Conservation (phyloP, 805 yeast genomes). For the Scheffersomyces ergatensis region DNA sequence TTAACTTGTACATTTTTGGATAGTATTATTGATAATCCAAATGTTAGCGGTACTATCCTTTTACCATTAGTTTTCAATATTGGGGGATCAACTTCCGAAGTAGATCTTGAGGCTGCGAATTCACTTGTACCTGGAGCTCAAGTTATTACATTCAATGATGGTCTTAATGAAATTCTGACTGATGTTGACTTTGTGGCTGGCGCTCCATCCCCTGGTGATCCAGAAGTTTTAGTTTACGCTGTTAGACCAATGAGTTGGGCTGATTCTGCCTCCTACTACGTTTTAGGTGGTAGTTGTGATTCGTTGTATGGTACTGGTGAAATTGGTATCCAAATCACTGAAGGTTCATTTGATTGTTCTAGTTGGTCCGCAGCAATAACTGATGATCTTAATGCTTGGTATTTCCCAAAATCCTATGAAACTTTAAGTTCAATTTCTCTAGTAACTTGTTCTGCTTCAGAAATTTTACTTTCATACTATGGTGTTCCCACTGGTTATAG, state of each 20-base stretch:
- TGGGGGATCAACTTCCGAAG: constrained; percentile 9
- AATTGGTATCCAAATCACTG: constrained; percentile 1
- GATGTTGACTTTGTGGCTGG: constrained; percentile 7
- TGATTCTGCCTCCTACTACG: neutral
- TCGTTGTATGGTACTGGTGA: neutral
- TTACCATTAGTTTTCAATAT: constrained; percentile 19
- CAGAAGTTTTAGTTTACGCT: neutral
- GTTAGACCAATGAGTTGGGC: neutral
- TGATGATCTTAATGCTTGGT: neutral
- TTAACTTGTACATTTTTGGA: neutral
- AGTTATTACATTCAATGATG: constrained; percentile 12
- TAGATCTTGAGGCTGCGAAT: neutral
- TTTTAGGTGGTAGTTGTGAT: neutral
- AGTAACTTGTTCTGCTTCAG: neutral
- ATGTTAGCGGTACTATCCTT: constrained; percentile 9
- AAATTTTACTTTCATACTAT: neutral
- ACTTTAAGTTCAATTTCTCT: neutral
- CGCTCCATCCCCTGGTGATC: neutral
- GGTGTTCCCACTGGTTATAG: neutral
- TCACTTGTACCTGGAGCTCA: constrained; percentile 9
- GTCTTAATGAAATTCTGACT: constrained; percentile 7
- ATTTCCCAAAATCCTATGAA: neutral
- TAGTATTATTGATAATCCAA: neutral
- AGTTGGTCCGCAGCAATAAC: neutral
- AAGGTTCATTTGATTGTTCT: constrained; percentile 3